Evolutionary conservation across 805 yeast genomes (phyloP), one percentile per base, ranked within the genome.

Genomic region (Torulaspora gathmanii): DNA sequence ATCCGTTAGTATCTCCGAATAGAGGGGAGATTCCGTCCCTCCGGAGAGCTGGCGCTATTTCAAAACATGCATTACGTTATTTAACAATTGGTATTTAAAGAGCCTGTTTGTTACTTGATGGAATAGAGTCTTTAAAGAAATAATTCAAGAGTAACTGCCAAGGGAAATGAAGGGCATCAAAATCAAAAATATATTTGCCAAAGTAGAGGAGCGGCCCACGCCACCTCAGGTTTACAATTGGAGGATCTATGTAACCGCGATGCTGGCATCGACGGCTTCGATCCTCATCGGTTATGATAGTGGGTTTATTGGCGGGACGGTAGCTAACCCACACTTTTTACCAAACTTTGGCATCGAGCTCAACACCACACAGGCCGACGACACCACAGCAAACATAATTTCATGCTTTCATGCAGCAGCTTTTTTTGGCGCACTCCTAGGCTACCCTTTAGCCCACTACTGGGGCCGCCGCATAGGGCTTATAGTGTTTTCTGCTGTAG

Each of bases 301-400:
- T 30, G 80, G 79, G 5, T 76, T 74, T 57, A 73, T 76, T 40
- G 81, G 80, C 9, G 75, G 77, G n/a, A 71, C 77, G 4, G 70
- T 74, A n/a, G 60, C 74, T 0, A 60, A 77, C 36, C 61, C 56
- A 7, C 70, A 77, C 2, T 77, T 77, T 57, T 55, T 64, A 45
- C 41, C 49, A 3, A 78, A 73, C 53, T 77, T 77, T 55, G 74
- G 71, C 12, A 51, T 75, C 36, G 70, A 61, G 44, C 44, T 54
- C 5, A 61, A 61, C 59, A 46, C 70, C 3, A 25, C 60, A 0
- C 51, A 57, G 13, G 58, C 58, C 2, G 55, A 69, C 1, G 42
- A 37, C 12, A 57, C 70, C 9, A 57, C 62, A 20, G 67, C 77
- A 23, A 72, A 71, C 44, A 65, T 75, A 23, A 73, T 74, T 27